Evolutionary conservation across 2,329 filamentous ascomycete genomes (phyloP), one percentile per base, ranked within the genome.

Genomic region (Aspergillus transmontanensis): DNA sequence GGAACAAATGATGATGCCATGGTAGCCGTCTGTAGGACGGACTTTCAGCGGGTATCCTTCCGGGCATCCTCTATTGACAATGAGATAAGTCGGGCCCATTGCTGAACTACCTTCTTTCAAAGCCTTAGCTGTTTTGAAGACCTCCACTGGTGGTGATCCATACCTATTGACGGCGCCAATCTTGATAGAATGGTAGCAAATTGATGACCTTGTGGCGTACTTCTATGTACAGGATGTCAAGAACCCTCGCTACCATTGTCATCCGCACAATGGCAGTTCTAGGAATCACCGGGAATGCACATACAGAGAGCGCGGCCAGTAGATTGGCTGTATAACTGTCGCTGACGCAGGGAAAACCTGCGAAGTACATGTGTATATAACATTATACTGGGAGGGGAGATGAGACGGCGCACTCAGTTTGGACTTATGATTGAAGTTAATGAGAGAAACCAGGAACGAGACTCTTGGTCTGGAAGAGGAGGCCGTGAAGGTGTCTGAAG

Each of bases 371-470:
- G 6, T 32, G 75, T 73, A 57, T 88, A 85, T 66, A 78, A 82
- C 60, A 79, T 90, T 66, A 85, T 84, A 62, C 88, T 90, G 76
- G 88, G 88, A 2, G 86, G 89, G 16, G 88, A 90, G 77, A 89
- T 90, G 84, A 87, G 87, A 12, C 76, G 87, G 67, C 68, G 74
- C 30, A 77, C 75, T 67, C 76, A 76, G 57, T 78, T 79, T 64
- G 75, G 72, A 6, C 66, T 79, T 23, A 70, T 68, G 5, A 72
- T 77, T 23, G 61, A 54, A 23, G 32, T 73, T 41, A 68, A 69
- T 41, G 50, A 50, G 2, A 68, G 73, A 12, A 68, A 61, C 41
- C 61, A 67, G 59, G 59, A 74, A 78, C 58, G 71, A 74, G 23
- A 69, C 67, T 57, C 70, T 79, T 21, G 68, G 73, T 59, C 51